A percentile compares a stretch with the other conserved stretches of the same genome.
Evolutionary conservation across 768 basidiomycete species (phyloP).

Genomic region (Termitomyces titanicus): DNA sequence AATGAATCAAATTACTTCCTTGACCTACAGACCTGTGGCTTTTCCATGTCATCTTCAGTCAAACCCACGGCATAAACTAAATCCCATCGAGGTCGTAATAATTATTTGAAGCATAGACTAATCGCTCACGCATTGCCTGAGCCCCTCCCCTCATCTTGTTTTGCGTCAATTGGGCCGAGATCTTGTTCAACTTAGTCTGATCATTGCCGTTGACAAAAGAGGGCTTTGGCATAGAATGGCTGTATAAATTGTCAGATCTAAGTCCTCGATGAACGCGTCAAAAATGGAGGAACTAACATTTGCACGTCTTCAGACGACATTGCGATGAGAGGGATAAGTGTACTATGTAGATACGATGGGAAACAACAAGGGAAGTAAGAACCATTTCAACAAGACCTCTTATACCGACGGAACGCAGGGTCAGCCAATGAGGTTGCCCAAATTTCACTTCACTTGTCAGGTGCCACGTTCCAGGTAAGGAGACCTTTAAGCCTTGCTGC

Average conservation of each 20-base stretch:
- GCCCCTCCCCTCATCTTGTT: constrained; percentile 74
- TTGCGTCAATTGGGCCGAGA: constrained; percentile 72
- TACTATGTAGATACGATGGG: not conserved
- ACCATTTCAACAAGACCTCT: constrained; percentile 2
- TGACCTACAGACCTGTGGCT: constrained; percentile 63
- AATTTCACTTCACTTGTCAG: not conserved
- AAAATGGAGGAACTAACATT: constrained; percentile 15
- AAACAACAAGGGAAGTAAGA: not conserved
- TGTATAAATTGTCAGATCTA: constrained; percentile 18
- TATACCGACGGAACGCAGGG: constrained; percentile 1
- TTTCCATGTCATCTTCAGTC: constrained; percentile 76
- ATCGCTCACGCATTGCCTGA: constrained; percentile 79
- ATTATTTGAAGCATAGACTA: not conserved
- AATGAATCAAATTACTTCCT: not conserved
- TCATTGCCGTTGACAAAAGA: constrained; percentile 20
- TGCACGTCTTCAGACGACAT: constrained; percentile 52
- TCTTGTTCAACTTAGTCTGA: constrained; percentile 65
- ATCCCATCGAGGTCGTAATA: not conserved
- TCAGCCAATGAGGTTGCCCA: constrained; percentile 20
- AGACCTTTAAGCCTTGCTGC: no score
- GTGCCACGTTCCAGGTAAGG: no score
- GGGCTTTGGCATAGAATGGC: constrained; percentile 38
- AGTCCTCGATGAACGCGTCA: not conserved
- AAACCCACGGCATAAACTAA: constrained; percentile 78
- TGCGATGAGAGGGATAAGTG: constrained; percentile 1